Conservation (phyloP, 108 stramenopile species). For the Stephanodiscus minutulus region DNA sequence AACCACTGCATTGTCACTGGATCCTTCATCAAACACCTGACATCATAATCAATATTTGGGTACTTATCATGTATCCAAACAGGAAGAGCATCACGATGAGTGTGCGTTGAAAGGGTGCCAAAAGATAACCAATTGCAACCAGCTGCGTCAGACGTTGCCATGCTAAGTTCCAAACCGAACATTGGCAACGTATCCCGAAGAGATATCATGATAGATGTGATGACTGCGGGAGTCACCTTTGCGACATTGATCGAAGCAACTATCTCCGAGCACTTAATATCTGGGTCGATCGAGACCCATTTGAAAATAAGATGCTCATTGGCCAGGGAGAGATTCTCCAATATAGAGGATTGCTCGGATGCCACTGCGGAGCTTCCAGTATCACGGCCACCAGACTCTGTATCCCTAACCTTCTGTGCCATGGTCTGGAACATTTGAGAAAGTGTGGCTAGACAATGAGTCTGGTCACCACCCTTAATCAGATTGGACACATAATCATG, state of each 20-base stretch:
- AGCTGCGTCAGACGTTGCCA: constrained; percentile 6
- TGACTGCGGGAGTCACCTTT: constrained; percentile 1
- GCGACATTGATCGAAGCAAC: constrained; percentile 8
- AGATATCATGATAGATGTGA: not conserved
- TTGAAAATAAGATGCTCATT: constrained; percentile 12
- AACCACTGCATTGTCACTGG: not conserved
- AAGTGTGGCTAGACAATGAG: not conserved
- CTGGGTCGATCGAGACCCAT: not conserved
- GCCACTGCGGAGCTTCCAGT: too few relatives aligned
- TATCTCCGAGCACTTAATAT: constrained; percentile 7
- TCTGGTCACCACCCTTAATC: not conserved
- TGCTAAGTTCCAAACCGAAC: not conserved
- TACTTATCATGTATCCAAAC: not conserved
- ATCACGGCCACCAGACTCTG: not conserved
- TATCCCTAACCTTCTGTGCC: constrained; percentile 3
- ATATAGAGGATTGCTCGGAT: not conserved
- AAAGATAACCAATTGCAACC: not conserved
- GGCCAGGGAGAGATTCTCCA: constrained; percentile 5
- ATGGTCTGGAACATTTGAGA: not conserved
- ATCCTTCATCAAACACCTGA: not conserved
- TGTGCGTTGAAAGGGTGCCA: not conserved
- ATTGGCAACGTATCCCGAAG: not conserved
- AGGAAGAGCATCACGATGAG: not conserved
- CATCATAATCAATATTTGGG: not conserved
- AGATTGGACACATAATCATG: not conserved